Conservation (phyloP, 2,329 filamentous ascomycete genomes). For the Periconia macrospinosa region DNA sequence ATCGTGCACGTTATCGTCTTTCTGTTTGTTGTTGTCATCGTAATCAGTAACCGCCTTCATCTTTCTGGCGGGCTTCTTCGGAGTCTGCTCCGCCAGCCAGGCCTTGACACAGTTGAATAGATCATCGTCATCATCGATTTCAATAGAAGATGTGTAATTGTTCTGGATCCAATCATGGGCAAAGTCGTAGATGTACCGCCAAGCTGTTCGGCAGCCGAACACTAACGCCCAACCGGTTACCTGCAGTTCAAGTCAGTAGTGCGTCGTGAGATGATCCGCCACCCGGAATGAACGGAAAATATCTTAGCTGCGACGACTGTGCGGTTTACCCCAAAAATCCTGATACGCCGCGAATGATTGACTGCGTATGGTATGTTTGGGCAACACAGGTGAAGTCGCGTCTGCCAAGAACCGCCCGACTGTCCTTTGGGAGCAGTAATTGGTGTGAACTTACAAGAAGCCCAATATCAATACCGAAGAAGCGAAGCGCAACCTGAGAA, state of each 20-base stretch:
- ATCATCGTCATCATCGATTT: slow-evolving; percentile 49
- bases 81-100: slow-evolving; percentile 48
- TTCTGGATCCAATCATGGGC: slow-evolving; percentile 33
- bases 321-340: neutral
- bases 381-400: neutral
- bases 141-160: slow-evolving; percentile 47
- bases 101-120: slow-evolving; percentile 47
- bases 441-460: slow-evolving; percentile 38
- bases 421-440: neutral
- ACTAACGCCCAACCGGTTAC: neutral
- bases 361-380: neutral
- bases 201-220: neutral
- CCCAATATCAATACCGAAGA: slow-evolving; percentile 53
- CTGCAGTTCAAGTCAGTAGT: neutral
- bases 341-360: neutral
- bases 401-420: neutral
- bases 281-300: neutral
- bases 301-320: neutral
- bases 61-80: slow-evolving; percentile 45
- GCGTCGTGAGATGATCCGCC: neutral
- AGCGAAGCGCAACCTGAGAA: slow-evolving; percentile 46
- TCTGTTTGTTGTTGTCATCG: slow-evolving; percentile 37
- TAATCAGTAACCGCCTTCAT: slow-evolving; percentile 41
- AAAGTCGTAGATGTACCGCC: slow-evolving; percentile 14
- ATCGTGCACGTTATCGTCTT: slow-evolving; percentile 41